Percentiles rank a stretch among this genome's conserved stretches.
Conservation (phyloP, 306 rosid species). For the Senna tora region DNA sequence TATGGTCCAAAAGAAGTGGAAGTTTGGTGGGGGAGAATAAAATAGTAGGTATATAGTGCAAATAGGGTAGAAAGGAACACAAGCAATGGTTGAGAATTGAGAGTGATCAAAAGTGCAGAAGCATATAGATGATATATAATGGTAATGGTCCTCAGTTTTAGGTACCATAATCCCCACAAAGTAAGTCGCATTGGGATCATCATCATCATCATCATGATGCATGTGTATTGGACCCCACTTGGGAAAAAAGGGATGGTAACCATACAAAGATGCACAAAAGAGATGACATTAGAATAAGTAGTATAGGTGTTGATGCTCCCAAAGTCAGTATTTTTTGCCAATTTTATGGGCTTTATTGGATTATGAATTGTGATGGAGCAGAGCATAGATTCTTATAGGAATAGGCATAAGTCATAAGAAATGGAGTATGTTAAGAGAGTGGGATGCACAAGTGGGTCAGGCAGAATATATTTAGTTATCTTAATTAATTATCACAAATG, state of each 20-base stretch:
- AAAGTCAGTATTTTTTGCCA: constrained; percentile 9
- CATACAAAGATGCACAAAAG: constrained; percentile 41
- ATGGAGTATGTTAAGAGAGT: too few species aligned
- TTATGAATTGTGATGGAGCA: not conserved
- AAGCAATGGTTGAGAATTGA: constrained; percentile 32
- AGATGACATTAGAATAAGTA: constrained; percentile 43
- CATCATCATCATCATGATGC: too few species aligned
- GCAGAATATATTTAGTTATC: not conserved
- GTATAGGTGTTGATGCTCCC: constrained; percentile 16
- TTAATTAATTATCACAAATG: not conserved
- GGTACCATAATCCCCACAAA: constrained; percentile 22
- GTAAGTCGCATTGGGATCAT: constrained; percentile 36
- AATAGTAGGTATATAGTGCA: not conserved
- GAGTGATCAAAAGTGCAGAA: not conserved
- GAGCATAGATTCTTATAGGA: not conserved
- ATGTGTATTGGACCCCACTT: too few species aligned
- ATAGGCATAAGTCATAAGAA: too few species aligned
- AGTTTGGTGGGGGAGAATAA: not conserved
- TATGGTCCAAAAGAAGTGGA: too few species aligned
- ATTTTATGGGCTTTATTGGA: constrained; percentile 25
- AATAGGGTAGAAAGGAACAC: not conserved
- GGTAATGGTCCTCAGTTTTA: constrained; percentile 2
- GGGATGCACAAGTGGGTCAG: too few species aligned
- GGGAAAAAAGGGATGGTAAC: not conserved
- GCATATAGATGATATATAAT: not conserved